A percentile compares a stretch with the other conserved stretches of the same genome.
These are phyloP conservation scores for Helicostylum pulchrum DNA, from an alignment of 192 early-diverging fungal genomes.

Conservation along the genomic window DNA sequence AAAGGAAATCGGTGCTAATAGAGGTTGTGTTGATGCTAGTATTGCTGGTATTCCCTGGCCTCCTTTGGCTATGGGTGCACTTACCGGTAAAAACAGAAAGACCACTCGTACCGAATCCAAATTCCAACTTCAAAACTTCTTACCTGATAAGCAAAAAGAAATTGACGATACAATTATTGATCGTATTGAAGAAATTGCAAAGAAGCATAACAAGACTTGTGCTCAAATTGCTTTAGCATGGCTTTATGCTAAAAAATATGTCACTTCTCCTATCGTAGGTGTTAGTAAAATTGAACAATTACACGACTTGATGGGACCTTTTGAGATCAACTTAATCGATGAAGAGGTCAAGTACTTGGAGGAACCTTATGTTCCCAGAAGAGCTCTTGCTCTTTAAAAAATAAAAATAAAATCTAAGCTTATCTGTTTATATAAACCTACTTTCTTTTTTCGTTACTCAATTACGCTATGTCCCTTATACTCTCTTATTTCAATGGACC, in stretches of 20 bases:
- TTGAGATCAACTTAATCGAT: conserved; percentile 15
- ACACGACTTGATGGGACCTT: conserved; percentile 16
- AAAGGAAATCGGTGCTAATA: conserved; percentile 43
- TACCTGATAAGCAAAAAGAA: not conserved
- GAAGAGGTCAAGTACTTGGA: conserved; percentile 27
- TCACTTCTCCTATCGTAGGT: conserved; percentile 24
- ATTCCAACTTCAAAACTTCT: not conserved
- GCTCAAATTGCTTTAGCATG: conserved; percentile 28
- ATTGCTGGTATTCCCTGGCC: conserved; percentile 29
- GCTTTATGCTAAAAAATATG: conserved; percentile 17
- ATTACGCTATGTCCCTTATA: too few relatives aligned
- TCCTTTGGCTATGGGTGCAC: conserved; percentile 30
- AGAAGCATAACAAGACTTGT: conserved; percentile 17
- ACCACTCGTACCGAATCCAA: conserved; percentile 2
- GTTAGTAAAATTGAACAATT: conserved; percentile 24
- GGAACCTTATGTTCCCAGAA: conserved; percentile 14
- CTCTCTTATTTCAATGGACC: too few relatives aligned
- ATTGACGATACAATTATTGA: conserved; percentile 19
- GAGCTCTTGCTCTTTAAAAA: too few relatives aligned
- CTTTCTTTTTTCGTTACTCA: too few relatives aligned
- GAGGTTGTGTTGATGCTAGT: conserved; percentile 38
- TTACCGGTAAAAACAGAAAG: conserved; percentile 25
- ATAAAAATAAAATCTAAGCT: too few relatives aligned
- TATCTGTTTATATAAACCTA: too few relatives aligned
- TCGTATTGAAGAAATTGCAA: conserved; percentile 23